A percentile compares a stretch with the other conserved stretches of the same genome.
Conservation (phyloP, 2,329 filamentous ascomycete genomes). For the Exutisphaerella laricina region DNA sequence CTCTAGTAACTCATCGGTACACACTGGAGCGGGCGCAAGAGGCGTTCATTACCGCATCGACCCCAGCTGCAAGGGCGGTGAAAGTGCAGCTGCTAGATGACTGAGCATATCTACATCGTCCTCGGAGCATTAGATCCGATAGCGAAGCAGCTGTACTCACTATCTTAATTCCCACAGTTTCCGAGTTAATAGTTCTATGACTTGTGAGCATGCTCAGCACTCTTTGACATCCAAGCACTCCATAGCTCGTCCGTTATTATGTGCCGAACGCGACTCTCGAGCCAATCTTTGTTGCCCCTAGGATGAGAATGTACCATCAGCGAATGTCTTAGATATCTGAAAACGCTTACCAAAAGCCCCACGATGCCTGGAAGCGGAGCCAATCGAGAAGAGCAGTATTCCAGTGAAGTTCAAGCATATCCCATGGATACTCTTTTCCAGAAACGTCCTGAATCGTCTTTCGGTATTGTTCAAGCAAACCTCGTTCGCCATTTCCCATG, state of each 20-base stretch:
- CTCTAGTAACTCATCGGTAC: conserved; percentile 37
- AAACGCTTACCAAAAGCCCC: conserved; percentile 15
- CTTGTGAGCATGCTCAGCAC: too few relatives aligned
- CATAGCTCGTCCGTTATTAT: conserved; percentile 19
- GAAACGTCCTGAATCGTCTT: conserved; percentile 32
- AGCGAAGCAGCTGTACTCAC: too few relatives aligned
- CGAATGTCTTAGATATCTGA: neutral
- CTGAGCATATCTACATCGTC: too few relatives aligned
- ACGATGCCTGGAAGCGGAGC: conserved; percentile 44
- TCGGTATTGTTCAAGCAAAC: conserved; percentile 50
- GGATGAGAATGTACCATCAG: conserved; percentile 15
- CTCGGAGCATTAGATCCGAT: too few relatives aligned
- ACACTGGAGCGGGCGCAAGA: conserved; percentile 34
- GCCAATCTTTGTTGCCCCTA: conserved; percentile 27
- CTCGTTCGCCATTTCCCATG: conserved; percentile 49
- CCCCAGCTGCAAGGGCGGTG: conserved; percentile 33
- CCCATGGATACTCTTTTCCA: conserved; percentile 48
- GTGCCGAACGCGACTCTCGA: conserved; percentile 19
- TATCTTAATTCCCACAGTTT: too few relatives aligned
- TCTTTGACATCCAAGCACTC: conserved; percentile 14
- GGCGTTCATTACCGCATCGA: conserved; percentile 36
- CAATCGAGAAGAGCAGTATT: conserved; percentile 63
- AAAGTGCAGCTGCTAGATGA: conserved; percentile 33
- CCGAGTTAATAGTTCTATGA: too few relatives aligned
- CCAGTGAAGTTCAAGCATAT: conserved; percentile 55